Percentiles rank a stretch among this genome's conserved stretches.
phyloP scores from a whole-genome alignment of 257 asterid species.

The Datura wrightii region DNA sequence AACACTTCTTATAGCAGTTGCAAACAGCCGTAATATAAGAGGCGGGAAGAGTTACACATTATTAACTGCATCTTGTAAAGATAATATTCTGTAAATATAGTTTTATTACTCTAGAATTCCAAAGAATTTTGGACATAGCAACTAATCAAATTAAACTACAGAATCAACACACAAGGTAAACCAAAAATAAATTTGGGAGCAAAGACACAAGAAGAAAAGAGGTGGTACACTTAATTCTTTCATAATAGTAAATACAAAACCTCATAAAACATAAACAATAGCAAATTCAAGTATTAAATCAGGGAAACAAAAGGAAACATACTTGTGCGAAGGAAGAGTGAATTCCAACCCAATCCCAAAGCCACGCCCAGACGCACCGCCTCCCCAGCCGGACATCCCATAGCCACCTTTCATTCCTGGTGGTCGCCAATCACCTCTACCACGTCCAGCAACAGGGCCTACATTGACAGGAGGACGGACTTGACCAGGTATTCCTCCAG shows the following conservation, averaged over 20 bases:
- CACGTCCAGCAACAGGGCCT: constrained; percentile 80
- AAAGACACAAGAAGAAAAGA: background rate
- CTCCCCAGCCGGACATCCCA: constrained; percentile 74
- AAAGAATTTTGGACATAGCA: background rate
- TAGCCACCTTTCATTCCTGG: constrained; percentile 72
- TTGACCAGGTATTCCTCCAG: constrained; percentile 76
- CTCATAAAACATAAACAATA: background rate
- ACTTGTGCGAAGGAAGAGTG: constrained; percentile 99
- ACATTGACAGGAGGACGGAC: constrained; percentile 72
- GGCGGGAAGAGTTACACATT: background rate
- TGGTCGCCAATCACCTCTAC: constrained; percentile 99
- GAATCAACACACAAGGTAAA: constrained; percentile 4
- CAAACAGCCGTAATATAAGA: background rate
- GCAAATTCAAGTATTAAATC: constrained; percentile 21
- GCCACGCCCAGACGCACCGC: constrained; percentile 77
- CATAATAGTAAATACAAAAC: background rate
- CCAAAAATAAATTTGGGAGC: background rate
- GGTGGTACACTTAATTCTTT: background rate
- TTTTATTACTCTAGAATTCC: background rate
- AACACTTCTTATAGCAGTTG: constrained; percentile 9
- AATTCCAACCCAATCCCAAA: constrained; percentile 95
- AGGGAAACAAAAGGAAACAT: constrained; percentile 40
- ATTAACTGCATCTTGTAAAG: background rate
- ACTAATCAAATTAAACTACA: background rate
- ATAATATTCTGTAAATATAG: background rate